These are phyloP conservation scores for Scheffersomyces insectosa DNA, from an alignment of 1,139 yeast species.

Conservation along the genomic window DNA sequence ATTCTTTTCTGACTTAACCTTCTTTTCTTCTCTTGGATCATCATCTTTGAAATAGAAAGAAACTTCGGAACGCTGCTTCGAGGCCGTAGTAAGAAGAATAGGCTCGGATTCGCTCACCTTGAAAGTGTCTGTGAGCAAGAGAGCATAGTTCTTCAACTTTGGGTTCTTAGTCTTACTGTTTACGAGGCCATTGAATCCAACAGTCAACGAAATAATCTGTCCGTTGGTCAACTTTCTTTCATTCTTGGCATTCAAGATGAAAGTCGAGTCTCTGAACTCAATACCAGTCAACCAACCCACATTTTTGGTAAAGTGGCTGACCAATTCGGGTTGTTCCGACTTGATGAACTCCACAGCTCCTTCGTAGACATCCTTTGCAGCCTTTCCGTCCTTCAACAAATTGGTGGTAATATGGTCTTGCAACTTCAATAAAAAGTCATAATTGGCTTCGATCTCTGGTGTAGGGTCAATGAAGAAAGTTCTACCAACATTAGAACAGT, in stretches of 20 bases:
- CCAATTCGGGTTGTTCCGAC: slow-evolving; percentile 63
- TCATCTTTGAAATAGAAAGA: slow-evolving; percentile 87
- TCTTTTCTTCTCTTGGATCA: slow-evolving; percentile 33
- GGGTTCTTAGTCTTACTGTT: slow-evolving; percentile 48
- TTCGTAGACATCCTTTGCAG: slow-evolving; percentile 66
- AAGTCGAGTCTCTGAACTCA: slow-evolving; percentile 81
- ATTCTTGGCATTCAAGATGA: slow-evolving; percentile 72
- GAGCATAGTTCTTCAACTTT: slow-evolving; percentile 58
- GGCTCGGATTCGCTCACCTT: slow-evolving; percentile 66
- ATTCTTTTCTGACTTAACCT: slow-evolving; percentile 35
- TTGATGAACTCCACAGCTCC: slow-evolving; percentile 62
- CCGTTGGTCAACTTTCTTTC: slow-evolving; percentile 70
- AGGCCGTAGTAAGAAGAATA: slow-evolving; percentile 68
- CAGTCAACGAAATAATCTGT: slow-evolving; percentile 70
- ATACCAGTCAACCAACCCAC: slow-evolving; percentile 91
- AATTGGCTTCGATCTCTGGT: slow-evolving; percentile 72
- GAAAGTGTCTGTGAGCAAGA: slow-evolving; percentile 82
- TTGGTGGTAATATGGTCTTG: slow-evolving; percentile 59
- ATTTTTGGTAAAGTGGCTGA: slow-evolving; percentile 68
- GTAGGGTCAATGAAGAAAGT: slow-evolving; percentile 91
- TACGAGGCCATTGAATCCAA: slow-evolving; percentile 71
- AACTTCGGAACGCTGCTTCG: slow-evolving; percentile 71
- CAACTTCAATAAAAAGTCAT: slow-evolving; percentile 70
- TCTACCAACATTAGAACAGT: slow-evolving; percentile 86
- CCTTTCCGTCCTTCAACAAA: slow-evolving; percentile 65